Conservation (phyloP, 139 green algal species). For the Chlamydomonas incerta region DNA sequence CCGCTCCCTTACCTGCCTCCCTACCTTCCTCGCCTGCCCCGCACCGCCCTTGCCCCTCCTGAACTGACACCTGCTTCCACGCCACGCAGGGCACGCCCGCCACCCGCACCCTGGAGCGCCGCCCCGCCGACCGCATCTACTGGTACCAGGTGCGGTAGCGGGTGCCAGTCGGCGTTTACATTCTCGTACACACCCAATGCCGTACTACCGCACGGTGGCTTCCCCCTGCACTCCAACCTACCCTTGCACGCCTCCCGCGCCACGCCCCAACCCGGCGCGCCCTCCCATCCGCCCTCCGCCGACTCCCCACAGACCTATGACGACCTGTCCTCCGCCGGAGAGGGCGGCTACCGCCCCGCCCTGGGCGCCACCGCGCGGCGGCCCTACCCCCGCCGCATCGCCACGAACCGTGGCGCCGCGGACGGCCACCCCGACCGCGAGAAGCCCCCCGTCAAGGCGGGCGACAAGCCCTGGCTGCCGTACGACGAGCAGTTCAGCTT, state of each 20-base stretch:
- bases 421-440: neutral
- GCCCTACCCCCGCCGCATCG: conserved; percentile 44
- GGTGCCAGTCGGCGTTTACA: too few relatives aligned
- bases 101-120: neutral
- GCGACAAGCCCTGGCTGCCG: conserved; percentile 3
- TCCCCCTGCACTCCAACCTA: too few relatives aligned
- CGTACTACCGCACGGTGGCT: too few relatives aligned
- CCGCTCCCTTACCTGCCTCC: too few relatives aligned
- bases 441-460: neutral
- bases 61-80: too few relatives aligned
- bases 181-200: too few relatives aligned
- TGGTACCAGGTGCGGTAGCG: conserved; percentile 44
- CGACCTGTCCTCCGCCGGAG: conserved; percentile 15
- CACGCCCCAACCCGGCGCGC: too few relatives aligned
- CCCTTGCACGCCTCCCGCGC: too few relatives aligned
- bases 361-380: neutral
- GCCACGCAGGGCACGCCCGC: conserved; percentile 1
- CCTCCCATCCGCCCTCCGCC: neutral
- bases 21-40: too few relatives aligned
- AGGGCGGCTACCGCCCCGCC: neutral
- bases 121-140: conserved; percentile 27
- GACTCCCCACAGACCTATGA: conserved; percentile 16
- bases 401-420: conserved; percentile 30
- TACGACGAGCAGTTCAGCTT: conserved; percentile 47
- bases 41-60: too few relatives aligned